Evolutionary conservation across 1,139 yeast genomes (phyloP).

Genomic region (Zhuliangozyma blackwelliae): DNA sequence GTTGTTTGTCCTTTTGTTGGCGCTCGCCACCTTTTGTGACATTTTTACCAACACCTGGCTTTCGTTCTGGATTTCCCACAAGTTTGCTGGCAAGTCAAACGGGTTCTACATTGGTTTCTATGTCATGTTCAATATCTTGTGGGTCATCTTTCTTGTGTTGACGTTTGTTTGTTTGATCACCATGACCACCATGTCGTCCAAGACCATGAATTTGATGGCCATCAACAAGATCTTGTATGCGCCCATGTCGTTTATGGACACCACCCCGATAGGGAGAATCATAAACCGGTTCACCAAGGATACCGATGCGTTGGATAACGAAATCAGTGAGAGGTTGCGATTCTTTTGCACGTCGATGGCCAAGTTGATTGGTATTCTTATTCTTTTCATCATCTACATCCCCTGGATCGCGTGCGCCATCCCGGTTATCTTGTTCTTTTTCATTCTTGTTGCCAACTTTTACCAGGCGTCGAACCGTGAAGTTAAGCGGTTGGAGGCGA

Average conservation of each 20-base stretch:
- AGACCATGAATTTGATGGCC: conserved; percentile 39
- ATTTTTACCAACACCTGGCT: conserved; percentile 78
- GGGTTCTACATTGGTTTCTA: conserved; percentile 72
- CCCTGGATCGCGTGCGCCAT: conserved; percentile 76
- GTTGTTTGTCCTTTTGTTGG: conserved; percentile 14
- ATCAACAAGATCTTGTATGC: conserved; percentile 41
- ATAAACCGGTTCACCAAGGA: conserved; percentile 70
- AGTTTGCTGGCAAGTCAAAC: conserved; percentile 43
- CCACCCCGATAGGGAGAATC: conserved; percentile 59
- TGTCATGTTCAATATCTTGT: conserved; percentile 49
- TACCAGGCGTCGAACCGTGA: conserved; percentile 45
- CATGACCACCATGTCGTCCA: conserved; percentile 48
- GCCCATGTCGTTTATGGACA: conserved; percentile 58
- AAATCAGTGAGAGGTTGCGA: conserved; percentile 57
- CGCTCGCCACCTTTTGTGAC: conserved; percentile 51
- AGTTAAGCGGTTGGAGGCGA: conserved; percentile 40
- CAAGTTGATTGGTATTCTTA: conserved; percentile 56
- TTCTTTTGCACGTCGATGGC: conserved; percentile 47
- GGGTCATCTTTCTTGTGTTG: conserved; percentile 29
- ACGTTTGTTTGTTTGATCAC: conserved; percentile 48
- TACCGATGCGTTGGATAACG: conserved; percentile 78
- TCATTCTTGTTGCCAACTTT: conserved; percentile 50
- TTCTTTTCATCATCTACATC: conserved; percentile 62
- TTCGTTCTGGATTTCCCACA: conserved; percentile 72
- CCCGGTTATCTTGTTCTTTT: conserved; percentile 45